These are phyloP conservation scores for Pleurotus citrinopileatus DNA, from an alignment of 768 basidiomycete species.

Conservation along the genomic window DNA sequence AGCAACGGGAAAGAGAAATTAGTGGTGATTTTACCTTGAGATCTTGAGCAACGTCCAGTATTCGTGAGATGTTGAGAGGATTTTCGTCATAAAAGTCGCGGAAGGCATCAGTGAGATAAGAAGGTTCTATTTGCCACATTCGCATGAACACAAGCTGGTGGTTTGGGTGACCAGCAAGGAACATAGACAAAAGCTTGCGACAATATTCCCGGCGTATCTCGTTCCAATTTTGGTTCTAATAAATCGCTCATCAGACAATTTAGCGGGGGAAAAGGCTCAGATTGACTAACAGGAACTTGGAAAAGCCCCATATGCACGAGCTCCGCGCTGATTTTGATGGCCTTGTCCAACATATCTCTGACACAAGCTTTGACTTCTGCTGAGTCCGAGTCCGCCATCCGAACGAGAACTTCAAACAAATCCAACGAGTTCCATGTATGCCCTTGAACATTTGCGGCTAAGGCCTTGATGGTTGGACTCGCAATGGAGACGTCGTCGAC, in stretches of 20 bases:
- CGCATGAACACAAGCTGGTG: constrained; percentile 97
- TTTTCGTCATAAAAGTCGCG: constrained; percentile 91
- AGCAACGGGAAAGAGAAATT: background rate
- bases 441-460: constrained; percentile 88
- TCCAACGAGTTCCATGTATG: constrained; percentile 95
- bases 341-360: constrained; percentile 91
- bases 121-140: constrained; percentile 88
- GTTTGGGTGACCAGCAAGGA: constrained; percentile 89
- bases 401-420: constrained; percentile 84
- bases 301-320: constrained; percentile 91
- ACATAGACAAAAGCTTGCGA: constrained; percentile 81
- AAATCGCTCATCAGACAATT: constrained; percentile 13
- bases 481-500: constrained; percentile 84
- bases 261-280: background rate
- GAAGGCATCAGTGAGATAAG: constrained; percentile 84
- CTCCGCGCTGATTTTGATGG: constrained; percentile 90
- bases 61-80: constrained; percentile 89
- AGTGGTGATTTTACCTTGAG: constrained; percentile 63
- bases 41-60: constrained; percentile 94
- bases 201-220: constrained; percentile 86
- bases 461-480: constrained; percentile 87
- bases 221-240: constrained; percentile 82
- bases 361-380: constrained; percentile 73
- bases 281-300: constrained; percentile 75
- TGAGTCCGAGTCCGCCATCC: constrained; percentile 69